Percentiles rank a stretch among this genome's conserved stretches.
phyloP scores from a whole-genome alignment of 108 stramenopile species.

The Cyclotella choctawhatcheeana region DNA sequence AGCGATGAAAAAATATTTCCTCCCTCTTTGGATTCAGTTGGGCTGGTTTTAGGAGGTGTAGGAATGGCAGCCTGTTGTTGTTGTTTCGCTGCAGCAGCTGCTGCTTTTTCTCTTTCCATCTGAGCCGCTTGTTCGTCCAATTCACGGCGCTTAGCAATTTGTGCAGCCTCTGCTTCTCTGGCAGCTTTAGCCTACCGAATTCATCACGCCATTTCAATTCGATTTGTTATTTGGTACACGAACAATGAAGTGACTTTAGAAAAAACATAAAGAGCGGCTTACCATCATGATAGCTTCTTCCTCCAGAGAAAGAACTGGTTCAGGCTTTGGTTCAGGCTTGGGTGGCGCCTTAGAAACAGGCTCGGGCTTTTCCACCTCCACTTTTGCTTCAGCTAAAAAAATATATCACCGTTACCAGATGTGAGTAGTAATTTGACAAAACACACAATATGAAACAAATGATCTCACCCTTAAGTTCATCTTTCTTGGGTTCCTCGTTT shows the following conservation, averaged over 20 bases:
- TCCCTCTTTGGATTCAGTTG: neutral
- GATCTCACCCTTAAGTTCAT: neutral
- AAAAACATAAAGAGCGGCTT: constrained; percentile 11
- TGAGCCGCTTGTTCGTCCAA: constrained; percentile 70
- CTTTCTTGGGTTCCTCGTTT: constrained; percentile 1
- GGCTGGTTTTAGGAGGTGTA: constrained; percentile 1
- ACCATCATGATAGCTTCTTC: constrained; percentile 70
- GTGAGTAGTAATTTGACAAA: neutral
- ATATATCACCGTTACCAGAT: too few relatives aligned
- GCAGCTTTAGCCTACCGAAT: constrained; percentile 64
- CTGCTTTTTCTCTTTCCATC: constrained; percentile 67
- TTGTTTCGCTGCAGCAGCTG: constrained; percentile 63
- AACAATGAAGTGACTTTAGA: too few relatives aligned
- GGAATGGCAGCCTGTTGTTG: constrained; percentile 38
- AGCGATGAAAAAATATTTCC: constrained; percentile 14
- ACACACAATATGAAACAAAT: neutral
- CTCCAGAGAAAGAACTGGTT: constrained; percentile 60
- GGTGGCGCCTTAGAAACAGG: constrained; percentile 31
- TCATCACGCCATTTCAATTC: neutral
- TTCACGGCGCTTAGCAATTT: constrained; percentile 63
- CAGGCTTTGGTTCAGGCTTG: constrained; percentile 39
- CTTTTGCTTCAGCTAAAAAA: neutral
- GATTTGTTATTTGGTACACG: too few relatives aligned
- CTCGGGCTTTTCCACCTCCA: constrained; percentile 38
- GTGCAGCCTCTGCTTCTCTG: constrained; percentile 65